phyloP scores from a whole-genome alignment of 2,329 filamentous ascomycete species.

The Beauveria sp. region DNA sequence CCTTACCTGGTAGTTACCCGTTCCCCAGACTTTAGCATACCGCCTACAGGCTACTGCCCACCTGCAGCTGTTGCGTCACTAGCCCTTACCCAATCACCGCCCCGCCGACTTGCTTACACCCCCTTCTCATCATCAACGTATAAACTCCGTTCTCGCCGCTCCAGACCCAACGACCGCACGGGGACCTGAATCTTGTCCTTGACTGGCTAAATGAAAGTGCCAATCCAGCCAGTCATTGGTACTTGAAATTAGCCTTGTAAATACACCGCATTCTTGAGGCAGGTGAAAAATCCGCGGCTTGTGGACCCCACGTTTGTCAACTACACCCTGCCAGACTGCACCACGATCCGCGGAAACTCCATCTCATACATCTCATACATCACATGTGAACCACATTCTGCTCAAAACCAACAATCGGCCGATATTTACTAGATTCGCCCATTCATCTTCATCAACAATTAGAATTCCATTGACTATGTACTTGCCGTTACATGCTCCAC shows the following conservation, averaged over 20 bases:
- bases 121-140: not conserved
- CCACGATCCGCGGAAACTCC: not conserved
- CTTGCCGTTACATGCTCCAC: not conserved
- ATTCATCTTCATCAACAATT: not conserved
- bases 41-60: too few relatives aligned
- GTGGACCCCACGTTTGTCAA: too few relatives aligned
- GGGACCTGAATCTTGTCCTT: not conserved
- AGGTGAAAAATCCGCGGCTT: too few relatives aligned
- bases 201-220: not conserved
- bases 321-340: not conserved
- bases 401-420: not conserved
- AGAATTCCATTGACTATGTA: constrained; percentile 2
- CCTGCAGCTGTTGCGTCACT: too few relatives aligned
- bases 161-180: not conserved
- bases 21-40: not conserved
- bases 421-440: not conserved
- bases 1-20: not conserved
- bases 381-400: not conserved
- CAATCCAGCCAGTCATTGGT: not conserved
- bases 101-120: not conserved
- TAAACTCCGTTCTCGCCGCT: not conserved
- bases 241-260: too few relatives aligned
- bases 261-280: too few relatives aligned
- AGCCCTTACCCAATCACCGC: too few relatives aligned
- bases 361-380: too few relatives aligned